Conservation (phyloP, 1,284 basidiomycete species). For the Ustilago curta region DNA sequence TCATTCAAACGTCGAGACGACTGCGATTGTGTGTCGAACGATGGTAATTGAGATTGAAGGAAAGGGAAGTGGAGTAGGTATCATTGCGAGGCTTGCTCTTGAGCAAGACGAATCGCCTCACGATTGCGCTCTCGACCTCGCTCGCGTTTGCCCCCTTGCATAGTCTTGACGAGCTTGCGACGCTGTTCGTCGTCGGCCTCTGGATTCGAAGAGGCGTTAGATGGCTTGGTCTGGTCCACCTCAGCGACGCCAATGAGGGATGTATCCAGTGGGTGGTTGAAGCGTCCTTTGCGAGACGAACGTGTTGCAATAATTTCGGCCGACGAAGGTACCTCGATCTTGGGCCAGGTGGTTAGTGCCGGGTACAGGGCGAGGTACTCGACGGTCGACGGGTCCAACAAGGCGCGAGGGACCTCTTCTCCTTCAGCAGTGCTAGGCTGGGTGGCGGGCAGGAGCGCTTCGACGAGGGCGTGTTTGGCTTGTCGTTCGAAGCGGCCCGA, state of each 20-base stretch:
- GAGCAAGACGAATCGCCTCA: slow-evolving; percentile 44
- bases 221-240: slow-evolving; percentile 28
- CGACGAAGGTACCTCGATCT: slow-evolving; percentile 51
- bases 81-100: slow-evolving; percentile 25
- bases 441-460: slow-evolving; percentile 30
- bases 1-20: not conserved
- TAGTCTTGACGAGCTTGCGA: slow-evolving; percentile 54
- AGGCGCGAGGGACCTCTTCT: slow-evolving; percentile 16
- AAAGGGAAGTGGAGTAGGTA: not conserved
- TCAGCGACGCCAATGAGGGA: slow-evolving; percentile 41
- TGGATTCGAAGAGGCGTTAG: slow-evolving; percentile 23
- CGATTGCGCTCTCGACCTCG: slow-evolving; percentile 57
- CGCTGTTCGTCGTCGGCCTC: slow-evolving; percentile 38
- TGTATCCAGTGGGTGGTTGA: slow-evolving; percentile 49
- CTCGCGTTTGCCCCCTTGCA: slow-evolving; percentile 58
- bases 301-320: slow-evolving; percentile 55
- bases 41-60: not conserved
- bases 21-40: not conserved
- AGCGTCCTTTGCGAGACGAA: slow-evolving; percentile 36
- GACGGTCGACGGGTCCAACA: slow-evolving; percentile 34
- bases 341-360: slow-evolving; percentile 59
- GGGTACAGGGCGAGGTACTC: slow-evolving; percentile 55
- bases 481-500: slow-evolving; percentile 24
- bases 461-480: slow-evolving; percentile 15
- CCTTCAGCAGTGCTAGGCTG: slow-evolving; percentile 11